Evolutionary conservation across 441 rosid genomes (phyloP).

Genomic region (Francoa sonchifolia): DNA sequence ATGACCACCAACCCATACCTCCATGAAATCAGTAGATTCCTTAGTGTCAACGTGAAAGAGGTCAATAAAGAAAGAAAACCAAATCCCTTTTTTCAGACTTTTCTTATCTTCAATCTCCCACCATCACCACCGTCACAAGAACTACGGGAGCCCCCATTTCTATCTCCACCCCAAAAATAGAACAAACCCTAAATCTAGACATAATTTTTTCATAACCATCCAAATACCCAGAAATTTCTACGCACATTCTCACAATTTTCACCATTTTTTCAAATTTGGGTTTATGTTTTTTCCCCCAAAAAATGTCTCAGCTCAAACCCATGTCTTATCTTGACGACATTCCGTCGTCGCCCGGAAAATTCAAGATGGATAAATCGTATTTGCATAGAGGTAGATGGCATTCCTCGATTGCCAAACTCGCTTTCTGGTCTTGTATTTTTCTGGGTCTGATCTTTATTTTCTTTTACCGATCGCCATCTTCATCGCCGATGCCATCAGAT

Average conservation of each 20-base stretch:
- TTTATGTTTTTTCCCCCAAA: conserved; percentile 5
- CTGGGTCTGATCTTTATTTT: conserved; percentile 56
- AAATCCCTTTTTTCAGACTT: background rate
- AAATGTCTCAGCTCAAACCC: conserved; percentile 33
- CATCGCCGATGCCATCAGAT: conserved; percentile 35
- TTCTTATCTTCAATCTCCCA: background rate
- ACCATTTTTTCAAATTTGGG: conserved; percentile 2
- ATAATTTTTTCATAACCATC: no score
- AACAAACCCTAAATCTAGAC: no score
- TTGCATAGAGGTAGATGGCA: conserved; percentile 53
- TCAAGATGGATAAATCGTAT: conserved; percentile 93
- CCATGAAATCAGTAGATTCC: conserved; percentile 53
- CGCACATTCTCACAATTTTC: background rate
- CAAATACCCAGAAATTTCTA: background rate
- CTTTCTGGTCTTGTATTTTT: conserved; percentile 71
- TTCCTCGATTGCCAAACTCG: conserved; percentile 50
- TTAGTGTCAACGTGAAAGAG: conserved; percentile 10
- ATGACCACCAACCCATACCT: conserved; percentile 16
- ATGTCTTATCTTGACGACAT: conserved; percentile 71
- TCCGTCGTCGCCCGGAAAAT: conserved; percentile 87
- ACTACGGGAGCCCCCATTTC: conserved; percentile 13
- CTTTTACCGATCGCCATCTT: conserved; percentile 70
- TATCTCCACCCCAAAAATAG: background rate
- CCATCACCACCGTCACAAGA: no score
- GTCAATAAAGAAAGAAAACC: conserved; percentile 3